Percentiles rank a stretch among this genome's conserved stretches.
Evolutionary conservation across 768 basidiomycete species (phyloP).

Genomic region (Paxillus rubicundulus): DNA sequence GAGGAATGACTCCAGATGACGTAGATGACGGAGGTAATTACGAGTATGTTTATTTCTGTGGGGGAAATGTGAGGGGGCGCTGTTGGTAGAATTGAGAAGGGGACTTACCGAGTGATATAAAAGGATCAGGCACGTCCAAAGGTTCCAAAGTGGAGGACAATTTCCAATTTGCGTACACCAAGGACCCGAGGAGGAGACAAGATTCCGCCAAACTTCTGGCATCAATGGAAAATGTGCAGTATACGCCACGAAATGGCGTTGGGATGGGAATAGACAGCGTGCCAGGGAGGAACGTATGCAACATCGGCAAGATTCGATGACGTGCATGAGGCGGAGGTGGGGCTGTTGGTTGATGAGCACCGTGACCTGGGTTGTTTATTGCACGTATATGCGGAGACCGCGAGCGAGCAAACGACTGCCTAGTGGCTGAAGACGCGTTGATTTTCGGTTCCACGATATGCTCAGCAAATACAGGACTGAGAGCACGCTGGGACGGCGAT

Average conservation of each 20-base stretch:
- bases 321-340: slow-evolving; percentile 46
- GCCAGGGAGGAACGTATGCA: slow-evolving; percentile 45
- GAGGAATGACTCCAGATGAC: slow-evolving; percentile 59
- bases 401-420: slow-evolving; percentile 65
- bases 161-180: slow-evolving; percentile 53
- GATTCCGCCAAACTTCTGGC: slow-evolving; percentile 62
- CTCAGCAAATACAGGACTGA: slow-evolving; percentile 24
- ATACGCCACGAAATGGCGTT: slow-evolving; percentile 39
- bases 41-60: slow-evolving; percentile 58
- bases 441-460: slow-evolving; percentile 33
- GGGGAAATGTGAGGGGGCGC: slow-evolving; percentile 4
- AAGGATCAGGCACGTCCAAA: slow-evolving; percentile 33
- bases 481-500: slow-evolving; percentile 22
- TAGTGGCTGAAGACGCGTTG: slow-evolving; percentile 35
- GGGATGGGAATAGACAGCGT: slow-evolving; percentile 44
- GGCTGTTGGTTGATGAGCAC: slow-evolving; percentile 34
- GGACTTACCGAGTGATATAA: slow-evolving; percentile 51
- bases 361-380: slow-evolving; percentile 33
- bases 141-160: slow-evolving; percentile 12
- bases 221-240: slow-evolving; percentile 56
- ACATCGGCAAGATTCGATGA: slow-evolving; percentile 27
- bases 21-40: slow-evolving; percentile 56
- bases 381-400: slow-evolving; percentile 57
- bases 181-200: slow-evolving; percentile 59
- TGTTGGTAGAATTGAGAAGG: not conserved